phyloP scores from a whole-genome alignment of 305 asterid species.

The Solanum hybrid region DNA sequence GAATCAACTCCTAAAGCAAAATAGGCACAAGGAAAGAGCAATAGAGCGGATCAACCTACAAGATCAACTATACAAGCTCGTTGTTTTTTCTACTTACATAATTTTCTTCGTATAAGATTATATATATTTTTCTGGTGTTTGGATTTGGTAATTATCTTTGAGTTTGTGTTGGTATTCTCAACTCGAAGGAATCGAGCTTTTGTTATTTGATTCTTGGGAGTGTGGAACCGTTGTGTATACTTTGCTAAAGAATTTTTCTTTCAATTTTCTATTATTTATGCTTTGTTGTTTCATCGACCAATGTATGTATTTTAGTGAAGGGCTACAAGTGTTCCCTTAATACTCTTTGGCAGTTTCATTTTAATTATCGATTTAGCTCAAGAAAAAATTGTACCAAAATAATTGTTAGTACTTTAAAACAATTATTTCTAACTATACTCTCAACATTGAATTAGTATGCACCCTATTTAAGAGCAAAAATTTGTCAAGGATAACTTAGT shows the following conservation, averaged over 20 bases:
- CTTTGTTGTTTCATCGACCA: background rate
- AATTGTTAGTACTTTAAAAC: background rate
- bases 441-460: background rate
- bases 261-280: background rate
- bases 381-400: too few species aligned
- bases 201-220: background rate
- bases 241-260: background rate
- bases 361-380: background rate
- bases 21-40: constrained; percentile 1
- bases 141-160: background rate
- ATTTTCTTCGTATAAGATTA: background rate
- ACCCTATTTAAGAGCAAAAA: background rate
- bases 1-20: constrained; percentile 1
- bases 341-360: background rate
- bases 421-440: background rate
- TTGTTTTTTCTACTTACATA: background rate
- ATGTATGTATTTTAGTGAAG: background rate
- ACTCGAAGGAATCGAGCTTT: background rate
- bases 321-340: background rate
- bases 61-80: constrained; percentile 3
- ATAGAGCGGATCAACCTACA: background rate
- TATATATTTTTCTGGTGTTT: background rate
- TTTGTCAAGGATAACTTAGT: background rate
- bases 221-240: background rate
- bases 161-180: background rate